Evolutionary conservation across 2,329 filamentous ascomycete species (phyloP), one percentile per base, ranked within the genome.

Genomic region (Gnomoniopsis sp.): DNA sequence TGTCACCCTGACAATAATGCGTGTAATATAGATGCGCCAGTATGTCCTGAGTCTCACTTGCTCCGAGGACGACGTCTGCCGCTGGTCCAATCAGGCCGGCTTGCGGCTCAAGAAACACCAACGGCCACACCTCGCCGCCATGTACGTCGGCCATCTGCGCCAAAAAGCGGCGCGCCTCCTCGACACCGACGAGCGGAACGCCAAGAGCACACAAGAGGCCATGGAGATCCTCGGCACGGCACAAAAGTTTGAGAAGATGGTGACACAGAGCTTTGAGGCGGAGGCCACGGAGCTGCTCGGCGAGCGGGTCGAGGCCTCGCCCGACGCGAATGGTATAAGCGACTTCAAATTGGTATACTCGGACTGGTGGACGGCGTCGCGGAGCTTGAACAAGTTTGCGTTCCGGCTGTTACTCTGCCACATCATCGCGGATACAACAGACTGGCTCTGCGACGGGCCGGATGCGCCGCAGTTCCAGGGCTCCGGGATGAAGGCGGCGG

Each of bases 281-380:
- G 55, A 57, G 30, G 49, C 6, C 22, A 23, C 3, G 10, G 21
- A 57, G 21, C 49, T 53, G 17, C 51, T 53, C 34, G 22, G 49
- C 41, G 36, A 57, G 49, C 46, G 12, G 15, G 46, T 36, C 26
- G 21, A 47, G 30, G 34, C 49, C 33, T 21, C 36, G 3, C 19
- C 49, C 2, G 15, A 44, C 11, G 7, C 55, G 48, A 41, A 50
- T 17, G 48, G 33, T 22, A 4, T 11, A 11, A 7, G n/a, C 14
- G 17, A 36, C 26, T 11, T 47, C 33, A 14, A 22, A 21, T 38
- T 53, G 6, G 21, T 52, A 15, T 53, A 57, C 15, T 49, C 55
- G 14, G 55, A 57, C 49, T 57, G 55, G 55, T 57, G 55, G 55
- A 57, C 55, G 19, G 49, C 55, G 10, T 26, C 49, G 2, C 49